Conservation (phyloP, 192 early-diverging fungal genomes). For the Coemansia sp. region DNA sequence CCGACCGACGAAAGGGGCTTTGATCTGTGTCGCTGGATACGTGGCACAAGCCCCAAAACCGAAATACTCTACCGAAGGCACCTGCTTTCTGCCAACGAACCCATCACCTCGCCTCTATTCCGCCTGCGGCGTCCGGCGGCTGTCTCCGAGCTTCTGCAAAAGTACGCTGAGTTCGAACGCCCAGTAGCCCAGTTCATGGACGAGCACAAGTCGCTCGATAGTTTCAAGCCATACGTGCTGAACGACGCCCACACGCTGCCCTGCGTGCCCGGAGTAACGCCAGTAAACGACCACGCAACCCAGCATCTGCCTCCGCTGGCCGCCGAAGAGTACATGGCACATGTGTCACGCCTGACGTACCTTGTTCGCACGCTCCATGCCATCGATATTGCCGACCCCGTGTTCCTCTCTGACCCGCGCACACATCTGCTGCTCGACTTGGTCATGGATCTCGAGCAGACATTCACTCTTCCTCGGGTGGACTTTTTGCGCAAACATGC, state of each 20-base stretch:
- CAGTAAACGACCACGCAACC: slow-evolving; percentile 29
- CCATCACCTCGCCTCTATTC: slow-evolving; percentile 26
- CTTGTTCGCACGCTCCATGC: slow-evolving; percentile 36
- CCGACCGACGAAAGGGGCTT: neutral
- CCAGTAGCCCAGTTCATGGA: slow-evolving; percentile 34
- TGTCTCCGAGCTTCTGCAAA: slow-evolving; percentile 26
- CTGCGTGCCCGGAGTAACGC: slow-evolving; percentile 3
- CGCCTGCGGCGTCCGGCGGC: slow-evolving; percentile 17
- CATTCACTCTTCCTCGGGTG: slow-evolving; percentile 33
- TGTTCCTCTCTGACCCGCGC: slow-evolving; percentile 29
- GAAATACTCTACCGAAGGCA: slow-evolving; percentile 24
- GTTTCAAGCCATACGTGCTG: slow-evolving; percentile 25
- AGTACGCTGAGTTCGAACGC: slow-evolving; percentile 10
- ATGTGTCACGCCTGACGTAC: slow-evolving; percentile 33
- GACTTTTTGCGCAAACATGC: slow-evolving; percentile 42
- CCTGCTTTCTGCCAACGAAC: slow-evolving; percentile 7
- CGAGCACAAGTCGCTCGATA: slow-evolving; percentile 17
- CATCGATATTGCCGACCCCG: slow-evolving; percentile 35
- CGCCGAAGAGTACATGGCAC: slow-evolving; percentile 31
- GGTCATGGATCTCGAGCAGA: slow-evolving; percentile 31
- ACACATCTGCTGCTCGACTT: slow-evolving; percentile 40
- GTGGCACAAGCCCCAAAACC: slow-evolving; percentile 20
- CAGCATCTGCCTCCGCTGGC: slow-evolving; percentile 37
- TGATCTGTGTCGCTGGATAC: slow-evolving; percentile 37
- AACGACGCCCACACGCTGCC: slow-evolving; percentile 28